Evolutionary conservation across 106 monocot species (phyloP).

Genomic region (Hemerocallis citrina): DNA sequence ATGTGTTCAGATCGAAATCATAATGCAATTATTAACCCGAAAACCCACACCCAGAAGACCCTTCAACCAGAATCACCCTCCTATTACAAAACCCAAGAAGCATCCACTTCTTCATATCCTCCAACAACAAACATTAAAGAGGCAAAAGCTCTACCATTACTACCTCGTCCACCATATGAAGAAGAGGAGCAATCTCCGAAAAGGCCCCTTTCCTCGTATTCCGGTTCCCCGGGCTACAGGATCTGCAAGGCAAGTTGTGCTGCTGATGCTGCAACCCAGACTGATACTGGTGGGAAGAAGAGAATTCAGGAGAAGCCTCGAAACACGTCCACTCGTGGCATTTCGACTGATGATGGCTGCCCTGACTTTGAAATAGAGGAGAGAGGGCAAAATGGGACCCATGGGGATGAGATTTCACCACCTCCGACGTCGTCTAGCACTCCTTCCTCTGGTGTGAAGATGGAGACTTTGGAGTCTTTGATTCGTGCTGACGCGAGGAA

Average conservation of each 20-base stretch:
- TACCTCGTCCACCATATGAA: constrained; percentile 1
- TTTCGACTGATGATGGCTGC: constrained; percentile 30
- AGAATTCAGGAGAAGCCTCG: not conserved
- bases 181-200: constrained; percentile 25
- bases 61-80: constrained; percentile 20
- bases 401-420: constrained; percentile 19
- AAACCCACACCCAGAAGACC: constrained; percentile 11
- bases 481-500: constrained; percentile 36
- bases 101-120: constrained; percentile 28
- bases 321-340: constrained; percentile 5
- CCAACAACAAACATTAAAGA: constrained; percentile 22
- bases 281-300: constrained; percentile 20
- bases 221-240: constrained; percentile 17
- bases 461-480: constrained; percentile 59
- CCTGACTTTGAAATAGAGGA: constrained; percentile 6
- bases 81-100: constrained; percentile 21
- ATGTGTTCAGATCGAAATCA: constrained; percentile 28
- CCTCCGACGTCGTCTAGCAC: constrained; percentile 15
- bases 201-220: not conserved
- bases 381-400: not conserved
- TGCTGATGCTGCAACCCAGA: constrained; percentile 57
- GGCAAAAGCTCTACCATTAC: constrained; percentile 18
- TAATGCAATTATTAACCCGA: constrained; percentile 8
- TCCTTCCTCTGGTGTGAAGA: constrained; percentile 30
- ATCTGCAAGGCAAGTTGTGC: constrained; percentile 21